Percentiles rank a stretch among this genome's conserved stretches.
Conservation (phyloP, 805 yeast genomes). For the Wickerhamomyces hampshirensis region DNA sequence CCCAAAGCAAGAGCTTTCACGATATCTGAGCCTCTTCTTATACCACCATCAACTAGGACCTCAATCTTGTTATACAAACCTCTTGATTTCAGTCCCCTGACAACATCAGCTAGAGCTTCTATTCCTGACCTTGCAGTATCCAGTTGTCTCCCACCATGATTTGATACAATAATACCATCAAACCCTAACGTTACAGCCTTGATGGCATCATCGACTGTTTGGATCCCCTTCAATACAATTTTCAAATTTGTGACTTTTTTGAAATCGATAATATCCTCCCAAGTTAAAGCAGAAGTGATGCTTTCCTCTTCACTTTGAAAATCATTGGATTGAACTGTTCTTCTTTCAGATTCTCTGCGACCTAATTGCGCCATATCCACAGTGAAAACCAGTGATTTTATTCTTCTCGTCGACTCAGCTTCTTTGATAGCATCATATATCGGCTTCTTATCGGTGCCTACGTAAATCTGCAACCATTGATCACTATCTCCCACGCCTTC, state of each 20-base stretch:
- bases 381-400: slow-evolving; percentile 47
- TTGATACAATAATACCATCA: slow-evolving; percentile 77
- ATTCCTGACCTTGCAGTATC: slow-evolving; percentile 80
- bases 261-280: slow-evolving; percentile 28
- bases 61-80: slow-evolving; percentile 48
- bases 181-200: slow-evolving; percentile 67
- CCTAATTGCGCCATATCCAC: slow-evolving; percentile 55
- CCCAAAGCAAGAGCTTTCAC: slow-evolving; percentile 65
- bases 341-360: slow-evolving; percentile 36
- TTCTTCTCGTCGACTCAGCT: slow-evolving; percentile 33
- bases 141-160: slow-evolving; percentile 88
- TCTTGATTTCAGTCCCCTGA: slow-evolving; percentile 43
- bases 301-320: not conserved
- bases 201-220: slow-evolving; percentile 69
- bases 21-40: slow-evolving; percentile 63
- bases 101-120: slow-evolving; percentile 67
- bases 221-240: slow-evolving; percentile 58
- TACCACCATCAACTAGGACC: slow-evolving; percentile 64
- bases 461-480: slow-evolving; percentile 49
- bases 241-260: slow-evolving; percentile 36
- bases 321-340: not conserved
- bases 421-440: slow-evolving; percentile 28
- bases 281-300: slow-evolving; percentile 21
- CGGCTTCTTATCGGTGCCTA: slow-evolving; percentile 31
- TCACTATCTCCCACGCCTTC: slow-evolving; percentile 29